Evolutionary conservation across 495 filamentous ascomycete species (phyloP).

Genomic region (Penicillium daleae): DNA sequence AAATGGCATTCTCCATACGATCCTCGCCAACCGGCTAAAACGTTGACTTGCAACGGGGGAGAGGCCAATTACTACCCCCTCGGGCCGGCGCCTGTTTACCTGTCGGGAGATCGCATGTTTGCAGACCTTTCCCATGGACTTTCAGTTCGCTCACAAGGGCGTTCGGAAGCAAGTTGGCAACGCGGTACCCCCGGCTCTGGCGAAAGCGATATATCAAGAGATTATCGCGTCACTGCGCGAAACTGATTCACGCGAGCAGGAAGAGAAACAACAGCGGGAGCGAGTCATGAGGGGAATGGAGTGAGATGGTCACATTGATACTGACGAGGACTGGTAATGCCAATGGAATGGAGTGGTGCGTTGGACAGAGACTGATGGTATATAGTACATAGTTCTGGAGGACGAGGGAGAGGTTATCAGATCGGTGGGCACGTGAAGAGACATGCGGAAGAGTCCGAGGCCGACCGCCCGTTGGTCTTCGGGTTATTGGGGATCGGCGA

Average conservation of each 20-base stretch:
- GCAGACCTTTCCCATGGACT: slow-evolving; percentile 71
- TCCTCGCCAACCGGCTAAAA: slow-evolving; percentile 54
- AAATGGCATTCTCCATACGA: slow-evolving; percentile 35
- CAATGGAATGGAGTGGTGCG: neutral
- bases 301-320: neutral
- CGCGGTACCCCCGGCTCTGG: slow-evolving; percentile 73
- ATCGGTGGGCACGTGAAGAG: neutral
- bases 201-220: slow-evolving; percentile 60
- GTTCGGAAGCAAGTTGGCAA: slow-evolving; percentile 83
- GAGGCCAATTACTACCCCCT: slow-evolving; percentile 70
- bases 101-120: slow-evolving; percentile 74
- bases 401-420: neutral
- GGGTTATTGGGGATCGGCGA: neutral
- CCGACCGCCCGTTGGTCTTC: neutral
- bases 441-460: neutral
- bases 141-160: slow-evolving; percentile 55
- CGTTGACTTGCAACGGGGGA: slow-evolving; percentile 73
- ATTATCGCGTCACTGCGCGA: slow-evolving; percentile 59
- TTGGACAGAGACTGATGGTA: neutral
- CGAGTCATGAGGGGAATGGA: neutral
- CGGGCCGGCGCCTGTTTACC: slow-evolving; percentile 68
- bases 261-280: neutral
- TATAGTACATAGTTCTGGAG: neutral
- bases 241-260: slow-evolving; percentile 49
- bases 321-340: neutral